Evolutionary conservation across 2,329 filamentous ascomycete genomes (phyloP), one percentile per base, ranked within the genome.

Genomic region (Cercospora sesami): DNA sequence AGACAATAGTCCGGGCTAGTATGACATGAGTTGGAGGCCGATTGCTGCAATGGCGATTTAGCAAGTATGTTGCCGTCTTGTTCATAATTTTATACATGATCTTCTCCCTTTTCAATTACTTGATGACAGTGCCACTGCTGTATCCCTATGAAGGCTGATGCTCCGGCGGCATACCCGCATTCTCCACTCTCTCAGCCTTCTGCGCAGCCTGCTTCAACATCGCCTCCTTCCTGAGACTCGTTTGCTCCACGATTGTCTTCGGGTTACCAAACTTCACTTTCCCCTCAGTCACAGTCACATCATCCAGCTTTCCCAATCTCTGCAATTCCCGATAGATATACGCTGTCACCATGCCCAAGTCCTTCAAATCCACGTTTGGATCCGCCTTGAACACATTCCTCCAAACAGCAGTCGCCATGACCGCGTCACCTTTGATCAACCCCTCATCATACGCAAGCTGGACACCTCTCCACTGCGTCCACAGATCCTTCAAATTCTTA

Each of bases 381-480:
- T 82, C 83, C 23, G 87, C 92, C 82, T 94, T 93, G 84, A 93
- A 96, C 65, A 99, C 78, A 80, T 98, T 98, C 76, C 95, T 86
- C 95, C 95, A 99, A 59, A 99, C 84, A 8, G 95, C 95, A 51
- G 91, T 85, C 3, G 90, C 92, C 14, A 95, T 84, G 65, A 92
- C 87, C 14, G 91, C 89, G 78, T 96, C 92, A 9, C 91, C 90
- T 79, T 89, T 90, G 72, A 89, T 84, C 55, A 96, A 78, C 0
- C 91, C 92, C 82, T 95, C 92, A 78, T 96, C 92, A 78, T 94
- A 95, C 1, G 93, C 92, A 7, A 93, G 86, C 23, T 96, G 84
- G 64, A 94, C 83, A 31, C 94, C 95, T 65, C 95, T 89, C 92
- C 94, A 99, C 81, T 97, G 93, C 68, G 93, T 85, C 75, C 95